Conservation (phyloP, 2,329 filamentous ascomycete genomes). For the Xylariaceae sp. region DNA sequence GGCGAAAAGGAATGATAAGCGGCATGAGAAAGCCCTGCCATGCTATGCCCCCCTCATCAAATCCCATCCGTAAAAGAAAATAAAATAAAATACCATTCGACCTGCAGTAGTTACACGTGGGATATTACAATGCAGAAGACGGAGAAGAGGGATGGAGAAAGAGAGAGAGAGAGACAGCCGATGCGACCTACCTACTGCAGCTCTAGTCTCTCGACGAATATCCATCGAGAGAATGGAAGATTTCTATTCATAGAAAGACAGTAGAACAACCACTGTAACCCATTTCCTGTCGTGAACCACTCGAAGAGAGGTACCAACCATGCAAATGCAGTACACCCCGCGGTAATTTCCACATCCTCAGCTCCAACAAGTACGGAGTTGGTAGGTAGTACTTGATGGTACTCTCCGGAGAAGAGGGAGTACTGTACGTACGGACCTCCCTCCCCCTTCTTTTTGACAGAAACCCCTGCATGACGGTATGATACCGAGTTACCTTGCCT, state of each 20-base stretch:
- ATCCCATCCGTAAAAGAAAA: neutral
- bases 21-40: neutral
- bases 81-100: neutral
- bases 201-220: neutral
- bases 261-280: neutral
- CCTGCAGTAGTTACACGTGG: neutral
- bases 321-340: neutral
- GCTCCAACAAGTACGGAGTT: neutral
- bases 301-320: neutral
- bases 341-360: neutral
- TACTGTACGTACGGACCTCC: no score
- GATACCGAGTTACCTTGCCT: no score
- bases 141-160: no score
- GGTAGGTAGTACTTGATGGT: no score
- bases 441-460: no score
- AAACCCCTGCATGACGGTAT: neutral
- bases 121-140: neutral
- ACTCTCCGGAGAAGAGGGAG: no score
- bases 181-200: neutral
- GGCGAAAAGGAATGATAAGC: conserved; percentile 2
- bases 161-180: no score
- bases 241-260: neutral
- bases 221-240: neutral
- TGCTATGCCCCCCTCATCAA: no score
- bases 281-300: neutral